Evolutionary conservation across 805 yeast genomes (phyloP).

Genomic region (Barnettozyma pratensis): DNA sequence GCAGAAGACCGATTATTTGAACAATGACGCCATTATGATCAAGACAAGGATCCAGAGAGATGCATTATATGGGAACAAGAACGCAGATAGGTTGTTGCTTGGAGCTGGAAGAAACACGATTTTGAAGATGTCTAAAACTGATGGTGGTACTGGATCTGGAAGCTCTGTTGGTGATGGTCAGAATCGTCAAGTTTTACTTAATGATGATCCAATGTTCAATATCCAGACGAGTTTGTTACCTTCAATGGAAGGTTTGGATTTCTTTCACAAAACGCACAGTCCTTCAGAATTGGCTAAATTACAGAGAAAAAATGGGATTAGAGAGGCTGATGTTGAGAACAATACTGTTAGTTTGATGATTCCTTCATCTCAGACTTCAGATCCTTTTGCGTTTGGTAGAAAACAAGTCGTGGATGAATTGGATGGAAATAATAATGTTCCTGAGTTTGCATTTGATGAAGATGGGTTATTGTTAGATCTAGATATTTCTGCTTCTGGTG

Average conservation of each 20-base stretch:
- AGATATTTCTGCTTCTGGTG: not conserved
- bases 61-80: constrained; percentile 5
- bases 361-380: constrained; percentile 8
- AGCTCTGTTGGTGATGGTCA: not conserved
- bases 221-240: constrained; percentile 29
- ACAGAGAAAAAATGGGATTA: constrained; percentile 10
- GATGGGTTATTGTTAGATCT: constrained; percentile 22
- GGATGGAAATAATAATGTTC: constrained; percentile 8
- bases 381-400: constrained; percentile 1
- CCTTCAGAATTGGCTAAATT: not conserved
- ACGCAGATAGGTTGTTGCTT: constrained; percentile 1
- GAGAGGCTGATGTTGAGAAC: constrained; percentile 14
- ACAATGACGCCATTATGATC: constrained; percentile 21
- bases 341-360: constrained; percentile 9
- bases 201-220: constrained; percentile 37
- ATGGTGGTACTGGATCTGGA: not conserved
- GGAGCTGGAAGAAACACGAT: not conserved
- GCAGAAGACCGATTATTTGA: constrained; percentile 43
- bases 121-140: not conserved
- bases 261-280: constrained; percentile 5
- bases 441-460: constrained; percentile 24
- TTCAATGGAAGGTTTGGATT: constrained; percentile 15
- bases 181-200: constrained; percentile 16
- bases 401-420: constrained; percentile 10
- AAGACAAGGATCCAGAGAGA: constrained; percentile 24